Conservation (phyloP, 441 rosid genomes). For the Sinapis alba region DNA sequence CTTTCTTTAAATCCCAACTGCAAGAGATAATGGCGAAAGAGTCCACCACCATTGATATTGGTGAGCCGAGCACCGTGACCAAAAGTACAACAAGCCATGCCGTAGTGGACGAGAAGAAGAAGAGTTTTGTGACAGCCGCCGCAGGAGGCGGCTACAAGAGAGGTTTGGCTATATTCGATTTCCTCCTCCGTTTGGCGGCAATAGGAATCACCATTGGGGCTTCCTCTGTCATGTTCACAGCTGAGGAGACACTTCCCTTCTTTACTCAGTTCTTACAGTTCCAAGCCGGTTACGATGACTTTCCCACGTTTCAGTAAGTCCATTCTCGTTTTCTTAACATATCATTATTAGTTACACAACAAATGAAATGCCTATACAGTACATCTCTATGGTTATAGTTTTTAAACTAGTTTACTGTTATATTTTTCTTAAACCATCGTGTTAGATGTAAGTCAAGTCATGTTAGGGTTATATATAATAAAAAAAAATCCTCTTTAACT, state of each 20-base stretch:
- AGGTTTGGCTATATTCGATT: conserved; percentile 69
- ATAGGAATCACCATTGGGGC: conserved; percentile 56
- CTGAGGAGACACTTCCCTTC: conserved; percentile 75
- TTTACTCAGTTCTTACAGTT: conserved; percentile 92
- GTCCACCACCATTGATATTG: no score
- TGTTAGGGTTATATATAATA: background rate
- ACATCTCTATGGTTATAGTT: background rate
- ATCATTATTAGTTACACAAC: background rate
- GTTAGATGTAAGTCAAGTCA: background rate
- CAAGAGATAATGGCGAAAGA: no score
- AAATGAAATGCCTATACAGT: background rate
- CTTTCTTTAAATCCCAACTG: no score
- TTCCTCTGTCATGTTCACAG: conserved; percentile 69
- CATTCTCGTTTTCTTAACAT: conserved; percentile 6
- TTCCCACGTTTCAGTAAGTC: conserved; percentile 69
- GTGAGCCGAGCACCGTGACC: no score
- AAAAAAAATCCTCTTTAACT: background rate
- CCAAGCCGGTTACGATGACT: conserved; percentile 71
- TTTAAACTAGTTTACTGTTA: background rate
- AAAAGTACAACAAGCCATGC: no score
- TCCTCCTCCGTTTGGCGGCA: conserved; percentile 66
- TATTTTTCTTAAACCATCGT: background rate
- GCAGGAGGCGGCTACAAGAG: conserved; percentile 49
- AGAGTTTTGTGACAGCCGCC: conserved; percentile 15
- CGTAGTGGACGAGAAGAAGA: conserved; percentile 40